phyloP scores from a whole-genome alignment of 805 yeast species.

The Torulaspora quercuum region DNA sequence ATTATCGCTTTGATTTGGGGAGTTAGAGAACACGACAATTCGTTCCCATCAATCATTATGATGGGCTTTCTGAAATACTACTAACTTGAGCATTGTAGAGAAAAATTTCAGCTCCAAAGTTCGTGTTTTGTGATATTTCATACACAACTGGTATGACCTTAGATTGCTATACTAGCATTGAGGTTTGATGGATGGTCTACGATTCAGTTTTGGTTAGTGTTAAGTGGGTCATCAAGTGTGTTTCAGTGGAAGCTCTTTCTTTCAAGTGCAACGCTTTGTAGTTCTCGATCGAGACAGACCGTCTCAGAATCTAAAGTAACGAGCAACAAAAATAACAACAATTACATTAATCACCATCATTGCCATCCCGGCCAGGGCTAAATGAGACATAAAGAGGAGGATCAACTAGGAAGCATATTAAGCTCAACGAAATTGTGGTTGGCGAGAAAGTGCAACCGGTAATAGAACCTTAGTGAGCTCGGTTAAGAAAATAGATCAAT shows the following conservation, averaged over 20 bases:
- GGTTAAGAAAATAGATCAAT: constrained; percentile 40
- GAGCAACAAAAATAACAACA: constrained; percentile 61
- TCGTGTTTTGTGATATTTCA: constrained; percentile 1
- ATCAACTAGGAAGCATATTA: constrained; percentile 80
- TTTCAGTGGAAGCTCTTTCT: constrained; percentile 8
- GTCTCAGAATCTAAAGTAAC: constrained; percentile 64
- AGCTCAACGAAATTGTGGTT: constrained; percentile 63
- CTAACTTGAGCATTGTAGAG: constrained; percentile 1
- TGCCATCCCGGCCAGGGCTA: constrained; percentile 85
- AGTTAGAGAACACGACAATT: no score
- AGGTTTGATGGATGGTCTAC: background rate
- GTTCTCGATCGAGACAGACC: constrained; percentile 47
- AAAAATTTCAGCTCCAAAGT: constrained; percentile 1
- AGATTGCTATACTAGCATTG: no score
- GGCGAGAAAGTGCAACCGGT: constrained; percentile 56
- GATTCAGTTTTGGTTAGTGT: background rate
- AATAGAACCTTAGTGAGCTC: constrained; percentile 44
- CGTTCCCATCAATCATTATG: constrained; percentile 6
- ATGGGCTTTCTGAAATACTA: no score
- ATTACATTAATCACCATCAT: constrained; percentile 65
- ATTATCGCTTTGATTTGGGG: no score
- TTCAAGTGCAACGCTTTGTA: constrained; percentile 20
- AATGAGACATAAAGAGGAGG: constrained; percentile 66
- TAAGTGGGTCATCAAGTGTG: constrained; percentile 15
- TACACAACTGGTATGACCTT: constrained; percentile 5